Conservation (phyloP, 1,284 basidiomycete genomes). For the Ceratobasidium sp. region DNA sequence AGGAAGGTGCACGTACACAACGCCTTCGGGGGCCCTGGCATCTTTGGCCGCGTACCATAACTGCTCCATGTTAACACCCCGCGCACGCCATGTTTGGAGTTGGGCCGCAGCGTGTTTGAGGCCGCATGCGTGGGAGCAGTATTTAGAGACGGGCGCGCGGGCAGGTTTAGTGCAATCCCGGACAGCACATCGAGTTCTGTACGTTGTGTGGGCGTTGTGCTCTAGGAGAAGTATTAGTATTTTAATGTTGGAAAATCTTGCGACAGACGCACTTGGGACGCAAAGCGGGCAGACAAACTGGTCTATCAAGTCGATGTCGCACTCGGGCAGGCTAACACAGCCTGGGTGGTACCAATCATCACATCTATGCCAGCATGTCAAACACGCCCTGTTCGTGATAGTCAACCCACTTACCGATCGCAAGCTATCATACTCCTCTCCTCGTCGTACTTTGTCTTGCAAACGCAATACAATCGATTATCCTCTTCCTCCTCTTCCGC, state of each 20-base stretch:
- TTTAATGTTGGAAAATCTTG: background rate
- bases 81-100: constrained; percentile 32
- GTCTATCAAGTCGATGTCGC: constrained; percentile 83
- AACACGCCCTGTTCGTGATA: background rate
- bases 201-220: constrained; percentile 74
- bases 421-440: constrained; percentile 90
- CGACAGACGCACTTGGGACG: constrained; percentile 67
- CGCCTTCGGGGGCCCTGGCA: constrained; percentile 29
- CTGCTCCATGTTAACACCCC: constrained; percentile 40
- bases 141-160: constrained; percentile 82
- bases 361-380: constrained; percentile 62
- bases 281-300: constrained; percentile 86
- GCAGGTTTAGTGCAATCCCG: constrained; percentile 75
- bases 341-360: constrained; percentile 90
- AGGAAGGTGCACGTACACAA: constrained; percentile 37
- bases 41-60: constrained; percentile 46
- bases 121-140: constrained; percentile 83
- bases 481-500: constrained; percentile 67
- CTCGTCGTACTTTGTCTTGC: constrained; percentile 82
- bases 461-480: constrained; percentile 84
- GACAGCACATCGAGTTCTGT: constrained; percentile 72
- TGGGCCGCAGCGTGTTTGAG: constrained; percentile 53
- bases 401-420: constrained; percentile 68
- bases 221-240: constrained; percentile 61
- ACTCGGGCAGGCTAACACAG: constrained; percentile 80